Base-by-base conservation (phyloP, 768 basidiomycete species). In the Boletus vinaceobasis region DNA sequence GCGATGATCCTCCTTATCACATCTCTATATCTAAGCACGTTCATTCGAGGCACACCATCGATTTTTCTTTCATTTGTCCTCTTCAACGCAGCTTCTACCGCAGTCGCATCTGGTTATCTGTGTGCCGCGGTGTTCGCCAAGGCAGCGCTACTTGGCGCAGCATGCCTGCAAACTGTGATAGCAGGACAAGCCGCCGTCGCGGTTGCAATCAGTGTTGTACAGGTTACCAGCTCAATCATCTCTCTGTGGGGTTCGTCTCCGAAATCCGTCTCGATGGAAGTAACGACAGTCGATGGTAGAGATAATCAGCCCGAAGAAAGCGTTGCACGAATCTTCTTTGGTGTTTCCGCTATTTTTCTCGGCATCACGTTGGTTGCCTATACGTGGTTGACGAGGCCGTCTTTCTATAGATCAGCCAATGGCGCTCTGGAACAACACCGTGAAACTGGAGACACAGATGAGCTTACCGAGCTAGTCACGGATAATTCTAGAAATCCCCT, bases 111-210 rank as follows among this genome's bases (percentile, higher is more conserved):
- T 0, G 81, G 88, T 8, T 94, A 88, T 65, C 78, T 94, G 19
- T 89, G 88, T 60, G 88, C 85, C 0, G 79, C 91, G 11, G 78
- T 88, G 39, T 80, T 90, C 31, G 90, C 88, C 0, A 79, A 90
- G n/a, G 90, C 91, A 3, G 85, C 90, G 0, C 73, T 92, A 5
- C 89, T 93, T 60, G 93, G 93, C 0, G 79, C 84, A 2, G 68
- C 77, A 7, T 84, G 84, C 13, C 79, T 94, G 48, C 88, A 93
- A 67, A 76, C 82, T 27, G 75, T 89, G 66, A 81, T 94, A 77
- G 83, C 90, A 3, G 93, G 91, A 11, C 90, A 94, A 71, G 93
- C 88, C 1, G 90, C 88, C 0, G 82, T 93, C 2, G 93, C 86
- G 0, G 89, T 95, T 13, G 84, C 83, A 1, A 85, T 94, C 57